A percentile compares a stretch with the other conserved stretches of the same genome.
phyloP scores from a whole-genome alignment of 1,139 yeast species.

The Debaryomyces coudertii region DNA sequence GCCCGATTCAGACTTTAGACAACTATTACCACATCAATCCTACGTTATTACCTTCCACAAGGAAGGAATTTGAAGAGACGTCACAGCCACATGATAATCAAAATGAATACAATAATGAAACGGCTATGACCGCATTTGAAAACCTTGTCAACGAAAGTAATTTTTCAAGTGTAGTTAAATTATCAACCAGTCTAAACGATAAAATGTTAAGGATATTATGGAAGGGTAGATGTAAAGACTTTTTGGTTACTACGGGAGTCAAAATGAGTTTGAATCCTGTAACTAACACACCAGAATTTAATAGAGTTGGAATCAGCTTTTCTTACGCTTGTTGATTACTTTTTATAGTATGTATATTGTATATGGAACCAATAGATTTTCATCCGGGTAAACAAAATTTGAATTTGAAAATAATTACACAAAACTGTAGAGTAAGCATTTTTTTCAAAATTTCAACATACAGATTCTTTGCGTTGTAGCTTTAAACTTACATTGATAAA shows the following conservation, averaged over 20 bases:
- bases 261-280: conserved; percentile 40
- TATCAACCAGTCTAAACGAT: conserved; percentile 71
- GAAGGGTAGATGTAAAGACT: conserved; percentile 87
- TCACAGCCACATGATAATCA: conserved; percentile 4
- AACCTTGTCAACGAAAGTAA: conserved; percentile 54
- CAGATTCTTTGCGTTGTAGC: conserved; percentile 1
- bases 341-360: conserved; percentile 4
- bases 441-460: conserved; percentile 8
- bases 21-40: conserved; percentile 32
- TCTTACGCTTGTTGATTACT: conserved; percentile 38
- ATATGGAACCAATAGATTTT: neutral
- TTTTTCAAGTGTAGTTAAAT: conserved; percentile 72
- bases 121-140: conserved; percentile 57
- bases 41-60: conserved; percentile 22
- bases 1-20: conserved; percentile 15
- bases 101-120: conserved; percentile 26
- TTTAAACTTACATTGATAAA: neutral
- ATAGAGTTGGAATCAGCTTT: conserved; percentile 42
- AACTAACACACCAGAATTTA: conserved; percentile 39
- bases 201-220: conserved; percentile 67
- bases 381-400: conserved; percentile 12
- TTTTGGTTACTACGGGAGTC: conserved; percentile 77
- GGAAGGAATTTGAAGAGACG: conserved; percentile 7
- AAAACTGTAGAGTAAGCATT: neutral
- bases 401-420: conserved; percentile 9